A percentile compares a stretch with the other conserved stretches of the same genome.
Evolutionary conservation across 208 protist genomes (phyloP).

Genomic region (Acanthamoeba polyphaga): DNA sequence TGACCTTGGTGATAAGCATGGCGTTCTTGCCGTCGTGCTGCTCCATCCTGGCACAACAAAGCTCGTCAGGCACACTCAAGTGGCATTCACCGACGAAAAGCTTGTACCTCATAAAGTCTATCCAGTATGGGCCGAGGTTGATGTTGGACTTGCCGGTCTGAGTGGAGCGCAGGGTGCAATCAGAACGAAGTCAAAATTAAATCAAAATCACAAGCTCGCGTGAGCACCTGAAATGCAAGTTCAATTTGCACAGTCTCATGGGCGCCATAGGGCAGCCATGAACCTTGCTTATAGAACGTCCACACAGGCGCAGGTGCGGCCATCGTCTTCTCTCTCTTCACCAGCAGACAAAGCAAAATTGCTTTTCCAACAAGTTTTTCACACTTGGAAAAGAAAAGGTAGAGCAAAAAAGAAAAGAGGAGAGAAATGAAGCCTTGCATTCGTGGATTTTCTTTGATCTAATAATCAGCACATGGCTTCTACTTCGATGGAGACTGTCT

Average conservation of each 20-base stretch:
- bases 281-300: conserved; percentile 26
- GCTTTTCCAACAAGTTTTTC: too few species aligned
- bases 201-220: background rate
- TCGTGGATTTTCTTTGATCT: too few species aligned
- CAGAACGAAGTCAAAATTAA: background rate
- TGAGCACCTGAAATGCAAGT: background rate
- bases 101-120: conserved; percentile 10
- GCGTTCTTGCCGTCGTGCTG: conserved; percentile 36
- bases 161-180: background rate
- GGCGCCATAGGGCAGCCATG: background rate
- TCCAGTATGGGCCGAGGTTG: background rate
- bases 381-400: too few species aligned
- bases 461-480: too few species aligned
- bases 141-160: conserved; percentile 16
- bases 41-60: background rate
- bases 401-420: too few species aligned
- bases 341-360: too few species aligned
- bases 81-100: background rate
- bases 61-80: background rate
- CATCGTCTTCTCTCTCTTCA: too few species aligned
- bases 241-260: conserved; percentile 4
- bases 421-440: too few species aligned
- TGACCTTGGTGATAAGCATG: conserved; percentile 26
- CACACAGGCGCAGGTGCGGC: background rate
- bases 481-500: background rate